Base-by-base conservation (phyloP, 768 basidiomycete species). In the Russula olivacea region DNA sequence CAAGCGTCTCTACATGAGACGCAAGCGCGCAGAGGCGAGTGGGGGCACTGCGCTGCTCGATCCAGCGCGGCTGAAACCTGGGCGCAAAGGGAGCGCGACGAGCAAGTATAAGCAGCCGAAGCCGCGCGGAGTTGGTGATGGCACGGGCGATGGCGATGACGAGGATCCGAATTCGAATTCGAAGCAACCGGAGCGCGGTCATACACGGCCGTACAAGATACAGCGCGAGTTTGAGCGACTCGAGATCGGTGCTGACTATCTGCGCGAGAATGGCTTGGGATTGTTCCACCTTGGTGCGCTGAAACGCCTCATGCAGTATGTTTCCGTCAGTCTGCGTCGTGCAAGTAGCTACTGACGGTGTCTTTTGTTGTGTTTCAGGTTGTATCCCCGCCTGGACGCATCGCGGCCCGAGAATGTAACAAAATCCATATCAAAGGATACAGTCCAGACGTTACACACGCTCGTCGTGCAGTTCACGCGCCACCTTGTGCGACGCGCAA, bases 1-100 rank as follows among this genome's bases (percentile, higher is more conserved):
- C 61, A 89, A 89, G 61, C 78, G 87, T 43, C 74, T 90, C 7
- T 81, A 87, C 66, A 90, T 90, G 89, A 83, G 88, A 6, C 80
- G 82, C 32, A 85, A 82, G 70, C 80, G 88, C 48, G 88, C 89
- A 3, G 72, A 76, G 32, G 72, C 76, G 36, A 69, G 70, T 32
- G 86, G 77, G 45, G 71, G 66, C 14, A 69, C 63, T 10, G 72
- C 72, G 8, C 73, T 72, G 55, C 65, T 71, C n/a, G 69, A 67
- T 17, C 38, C 71, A 0, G 66, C 68, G 69, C 67, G 77, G 69
- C 59, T 79, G 56, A 81, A 74, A 59, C 77, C 80, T 4, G 80
- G 80, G 6, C 65, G 74, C 43, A 76, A 74, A 61, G 50, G 10
- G 66, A 72, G 57, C 64, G 55, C 43, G 34, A 28, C 58, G 47